A percentile compares a stretch with the other conserved stretches of the same genome.
phyloP scores from a whole-genome alignment of 208 protist genomes.

The Strigomonas culicis region DNA sequence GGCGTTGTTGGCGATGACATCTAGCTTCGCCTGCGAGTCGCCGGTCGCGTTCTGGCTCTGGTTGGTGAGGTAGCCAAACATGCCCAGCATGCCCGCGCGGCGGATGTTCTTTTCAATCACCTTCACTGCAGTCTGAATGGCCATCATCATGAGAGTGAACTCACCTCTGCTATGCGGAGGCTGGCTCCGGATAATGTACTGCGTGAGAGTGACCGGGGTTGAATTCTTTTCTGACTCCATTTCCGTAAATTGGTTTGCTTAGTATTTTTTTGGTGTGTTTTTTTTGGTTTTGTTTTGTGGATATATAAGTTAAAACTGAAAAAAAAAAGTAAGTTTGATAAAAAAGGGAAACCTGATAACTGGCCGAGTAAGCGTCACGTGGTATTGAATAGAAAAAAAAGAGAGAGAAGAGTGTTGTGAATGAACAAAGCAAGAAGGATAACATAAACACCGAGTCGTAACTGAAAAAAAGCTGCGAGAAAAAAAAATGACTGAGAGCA shows the following conservation, averaged over 20 bases:
- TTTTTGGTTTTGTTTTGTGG: slow-evolving; percentile 2
- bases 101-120: slow-evolving; percentile 87
- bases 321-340: slow-evolving; percentile 6
- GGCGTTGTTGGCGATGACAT: slow-evolving; percentile 83
- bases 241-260: slow-evolving; percentile 2
- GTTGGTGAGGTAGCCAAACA: slow-evolving; percentile 71
- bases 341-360: slow-evolving; percentile 5
- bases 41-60: slow-evolving; percentile 63
- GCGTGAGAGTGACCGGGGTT: slow-evolving; percentile 62
- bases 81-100: slow-evolving; percentile 74
- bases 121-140: slow-evolving; percentile 85
- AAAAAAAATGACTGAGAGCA: not conserved
- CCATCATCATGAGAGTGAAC: slow-evolving; percentile 90
- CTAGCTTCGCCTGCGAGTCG: slow-evolving; percentile 83
- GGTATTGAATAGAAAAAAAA: not conserved
- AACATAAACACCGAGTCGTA: not conserved
- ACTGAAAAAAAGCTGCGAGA: not conserved
- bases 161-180: slow-evolving; percentile 68
- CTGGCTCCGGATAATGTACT: slow-evolving; percentile 84
- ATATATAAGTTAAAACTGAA: not conserved
- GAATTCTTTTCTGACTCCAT: not conserved
- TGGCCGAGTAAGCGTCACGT: not conserved
- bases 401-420: slow-evolving; percentile 2
- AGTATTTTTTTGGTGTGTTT: not conserved
- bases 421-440: slow-evolving; percentile 8